Conservation (phyloP, 345 rosid genomes). For the Salix purpurea region DNA sequence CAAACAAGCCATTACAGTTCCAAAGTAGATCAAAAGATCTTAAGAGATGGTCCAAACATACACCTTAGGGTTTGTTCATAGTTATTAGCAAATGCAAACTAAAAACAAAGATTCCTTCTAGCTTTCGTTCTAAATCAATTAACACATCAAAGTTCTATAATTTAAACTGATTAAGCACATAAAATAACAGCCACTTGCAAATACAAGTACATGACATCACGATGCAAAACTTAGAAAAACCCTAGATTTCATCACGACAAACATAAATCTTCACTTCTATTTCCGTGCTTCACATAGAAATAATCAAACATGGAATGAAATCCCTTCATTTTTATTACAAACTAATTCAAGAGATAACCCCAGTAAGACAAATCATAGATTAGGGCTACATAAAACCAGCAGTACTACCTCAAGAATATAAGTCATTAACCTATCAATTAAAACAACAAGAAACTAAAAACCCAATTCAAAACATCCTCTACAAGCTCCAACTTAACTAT, state of each 20-base stretch:
- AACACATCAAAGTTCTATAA: background rate
- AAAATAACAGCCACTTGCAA: constrained; percentile 39
- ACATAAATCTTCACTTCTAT: constrained; percentile 11
- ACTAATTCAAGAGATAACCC: constrained; percentile 20
- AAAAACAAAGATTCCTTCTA: constrained; percentile 2
- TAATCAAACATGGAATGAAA: constrained; percentile 9
- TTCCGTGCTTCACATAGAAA: constrained; percentile 15
- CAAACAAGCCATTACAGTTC: constrained; percentile 15
- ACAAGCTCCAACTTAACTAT: constrained; percentile 10
- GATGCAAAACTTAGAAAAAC: constrained; percentile 33
- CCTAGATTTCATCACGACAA: constrained; percentile 38
- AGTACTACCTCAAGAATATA: background rate
- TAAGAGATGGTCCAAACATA: constrained; percentile 3
- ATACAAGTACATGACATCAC: constrained; percentile 14
- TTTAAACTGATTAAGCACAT: constrained; percentile 35
- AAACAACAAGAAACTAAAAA: constrained; percentile 5
- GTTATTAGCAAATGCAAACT: background rate
- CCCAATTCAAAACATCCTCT: constrained; percentile 24
- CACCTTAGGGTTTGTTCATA: constrained; percentile 17
- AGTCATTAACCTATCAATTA: constrained; percentile 12
- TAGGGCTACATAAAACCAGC: constrained; percentile 41
- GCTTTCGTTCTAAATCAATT: background rate
- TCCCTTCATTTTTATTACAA: constrained; percentile 19
- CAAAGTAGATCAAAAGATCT: constrained; percentile 11
- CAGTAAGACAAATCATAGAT: constrained; percentile 16